Evolutionary conservation across 345 rosid species (phyloP), one percentile per base, ranked within the genome.

Genomic region (Dipteronia sinensis): DNA sequence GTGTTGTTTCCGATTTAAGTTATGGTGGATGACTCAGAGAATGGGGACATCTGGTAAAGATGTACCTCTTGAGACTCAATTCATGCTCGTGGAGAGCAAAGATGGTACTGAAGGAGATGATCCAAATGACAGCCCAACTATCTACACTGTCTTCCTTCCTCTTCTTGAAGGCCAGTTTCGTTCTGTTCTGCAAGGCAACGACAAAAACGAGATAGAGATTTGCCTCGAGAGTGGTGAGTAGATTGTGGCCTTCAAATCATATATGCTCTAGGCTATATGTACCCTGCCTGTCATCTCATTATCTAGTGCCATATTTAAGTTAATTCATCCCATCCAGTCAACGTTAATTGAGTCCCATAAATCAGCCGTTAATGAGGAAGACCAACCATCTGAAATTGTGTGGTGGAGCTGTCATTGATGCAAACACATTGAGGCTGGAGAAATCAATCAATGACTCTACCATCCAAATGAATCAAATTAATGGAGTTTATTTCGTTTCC

Each of bases 11-110:
- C 97, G 99, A 19, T 96, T 96, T 88, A 96, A 96, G 73, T 83
- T 94, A 71, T 94, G 99, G 99, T 96, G 99, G 99, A 96, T 96
- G 99, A 94, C 98, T n/a, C 99, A 94, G 83, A 92, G 98, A 71
- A 94, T 92, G 98, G 99, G 98, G 65, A 88, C 71, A 27, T 87
- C 88, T 82, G 99, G 99, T 61, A 92, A 81, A 85, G 99, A 96
- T 13, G 82, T 96, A 74, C 99, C 98, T 25, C 82, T 96, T 90
- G 99, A 96, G 91, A 96, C 99, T 42, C 98, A 96, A 77, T 96
- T 96, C 83, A 69, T 96, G 95, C 86, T 96, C 4, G 83, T 96
- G 11, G 99, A 96, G 87, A 92, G 92, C 83, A 96, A 88, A 78
- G 89, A 85, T 27, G 89, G 75, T 69, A 79, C 84, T 78, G 88